Evolutionary conservation across 352 stramenopile species (phyloP), one percentile per base, ranked within the genome.

Genomic region (Phytophthora tubulina): DNA sequence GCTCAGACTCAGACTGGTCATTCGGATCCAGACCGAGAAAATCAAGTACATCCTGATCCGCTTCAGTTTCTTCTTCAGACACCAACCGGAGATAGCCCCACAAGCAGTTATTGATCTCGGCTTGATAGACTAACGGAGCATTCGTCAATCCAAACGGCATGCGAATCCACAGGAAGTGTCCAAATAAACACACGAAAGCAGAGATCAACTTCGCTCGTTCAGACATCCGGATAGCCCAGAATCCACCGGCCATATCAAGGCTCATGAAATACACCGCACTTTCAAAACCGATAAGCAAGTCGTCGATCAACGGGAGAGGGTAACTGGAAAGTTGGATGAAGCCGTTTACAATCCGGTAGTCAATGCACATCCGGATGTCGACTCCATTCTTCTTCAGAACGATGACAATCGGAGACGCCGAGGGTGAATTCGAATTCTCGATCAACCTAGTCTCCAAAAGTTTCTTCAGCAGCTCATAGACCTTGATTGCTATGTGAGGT

Each of bases 71-170:
- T 9, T 53, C 31, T 15, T 57, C 57, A 1, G 57, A 32, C 4
- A 44, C 11, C 21, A 56, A 41, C 3, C 45, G 17, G 2, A 65
- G 45, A 9, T 50, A 65, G n/a, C 55, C 63, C 55, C 54, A 72
- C 31, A 72, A 14, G 11, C 46, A 60, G 30, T 76, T 76, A 21
- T 76, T 64, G 1, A 76, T 31, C 1, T n/a, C n/a, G n/a, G n/a
- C n/a, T n/a, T n/a, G n/a, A n/a, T n/a, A n/a, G n/a, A n/a, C n/a
- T n/a, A n/a, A n/a, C n/a, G n/a, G 59, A 15, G 3, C 32, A 3
- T 17, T 15, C n/a, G 73, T 76, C 0, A 76, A 30, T 4, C 72
- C 72, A 5, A 75, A 74, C 2, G 58, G 65, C 70, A 78, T 78
- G 3, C 67, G 31, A 0, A 36, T 32, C 46, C 46, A 53, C 13